A percentile compares a stretch with the other conserved stretches of the same genome.
Evolutionary conservation across 305 asterid species (phyloP).

Genomic region (Salvia sclarea): DNA sequence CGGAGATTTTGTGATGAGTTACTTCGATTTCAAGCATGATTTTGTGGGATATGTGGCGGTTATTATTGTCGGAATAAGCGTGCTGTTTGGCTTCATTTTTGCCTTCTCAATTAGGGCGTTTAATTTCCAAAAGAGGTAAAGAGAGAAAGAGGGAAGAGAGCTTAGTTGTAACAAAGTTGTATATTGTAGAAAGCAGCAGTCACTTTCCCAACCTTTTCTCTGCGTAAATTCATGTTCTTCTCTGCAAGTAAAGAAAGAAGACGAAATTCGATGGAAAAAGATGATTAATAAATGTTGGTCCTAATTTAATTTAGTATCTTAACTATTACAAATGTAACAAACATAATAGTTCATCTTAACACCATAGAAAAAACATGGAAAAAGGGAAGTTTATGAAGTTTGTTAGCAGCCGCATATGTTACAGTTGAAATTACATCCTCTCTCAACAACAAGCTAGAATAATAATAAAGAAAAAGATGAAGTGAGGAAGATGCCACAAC

Average conservation of each 20-base stretch:
- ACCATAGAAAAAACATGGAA: neutral
- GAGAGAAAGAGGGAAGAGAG: neutral
- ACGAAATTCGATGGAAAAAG: too few species aligned
- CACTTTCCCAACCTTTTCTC: neutral
- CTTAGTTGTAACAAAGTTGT: constrained; percentile 7
- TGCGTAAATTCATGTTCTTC: neutral
- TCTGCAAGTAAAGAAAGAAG: neutral
- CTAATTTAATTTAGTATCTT: neutral
- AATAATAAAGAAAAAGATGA: constrained; percentile 15
- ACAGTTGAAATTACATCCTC: constrained; percentile 66
- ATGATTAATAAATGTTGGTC: neutral
- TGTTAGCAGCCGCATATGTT: constrained; percentile 70
- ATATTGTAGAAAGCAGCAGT: constrained; percentile 19
- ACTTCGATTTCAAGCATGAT: constrained; percentile 59
- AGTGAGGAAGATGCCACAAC: constrained; percentile 18
- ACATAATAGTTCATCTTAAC: constrained; percentile 1
- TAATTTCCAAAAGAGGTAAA: constrained; percentile 72
- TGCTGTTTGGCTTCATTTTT: constrained; percentile 66
- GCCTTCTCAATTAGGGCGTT: constrained; percentile 68
- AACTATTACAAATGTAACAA: neutral
- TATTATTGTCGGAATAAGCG: constrained; percentile 52
- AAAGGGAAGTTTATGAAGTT: neutral
- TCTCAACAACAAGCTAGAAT: constrained; percentile 49
- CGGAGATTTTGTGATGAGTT: constrained; percentile 52
- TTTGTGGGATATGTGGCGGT: constrained; percentile 64